Evolutionary conservation across 148 eudicot species (phyloP).

Genomic region (Gaultheria prostrata): DNA sequence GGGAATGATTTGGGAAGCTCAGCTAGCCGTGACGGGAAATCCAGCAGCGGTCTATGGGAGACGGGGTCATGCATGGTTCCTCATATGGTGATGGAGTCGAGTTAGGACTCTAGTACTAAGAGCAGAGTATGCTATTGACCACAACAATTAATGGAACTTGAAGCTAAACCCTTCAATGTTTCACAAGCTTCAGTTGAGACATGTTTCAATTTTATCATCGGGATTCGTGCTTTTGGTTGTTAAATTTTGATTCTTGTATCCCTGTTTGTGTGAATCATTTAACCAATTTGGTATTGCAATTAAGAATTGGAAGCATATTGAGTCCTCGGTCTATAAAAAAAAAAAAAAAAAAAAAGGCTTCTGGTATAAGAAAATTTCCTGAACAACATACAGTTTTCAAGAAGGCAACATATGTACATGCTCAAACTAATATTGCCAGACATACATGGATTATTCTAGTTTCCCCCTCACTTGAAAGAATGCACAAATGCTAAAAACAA

Average conservation of each 20-base stretch:
- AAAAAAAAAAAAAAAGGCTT: not conserved
- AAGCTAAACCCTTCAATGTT: not conserved
- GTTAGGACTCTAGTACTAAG: slow-evolving; percentile 86
- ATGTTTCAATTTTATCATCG: not conserved
- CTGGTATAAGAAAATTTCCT: not conserved
- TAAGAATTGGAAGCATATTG: not conserved
- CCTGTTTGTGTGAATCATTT: not conserved
- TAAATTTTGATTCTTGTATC: slow-evolving; percentile 5
- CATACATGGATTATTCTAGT: not conserved
- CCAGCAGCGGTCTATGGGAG: slow-evolving; percentile 92
- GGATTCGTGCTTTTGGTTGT: slow-evolving; percentile 7
- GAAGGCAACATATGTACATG: not conserved
- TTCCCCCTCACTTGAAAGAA: not conserved
- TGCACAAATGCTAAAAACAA: not conserved
- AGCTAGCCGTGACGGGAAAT: slow-evolving; percentile 81
- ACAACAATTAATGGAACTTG: slow-evolving; percentile 71
- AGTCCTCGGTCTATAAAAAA: not conserved
- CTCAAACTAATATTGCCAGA: not conserved
- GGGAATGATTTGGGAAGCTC: slow-evolving; percentile 95
- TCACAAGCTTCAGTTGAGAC: not conserved
- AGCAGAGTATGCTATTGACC: slow-evolving; percentile 93
- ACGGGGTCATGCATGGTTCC: slow-evolving; percentile 84
- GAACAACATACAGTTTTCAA: not conserved
- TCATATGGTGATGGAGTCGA: slow-evolving; percentile 88
- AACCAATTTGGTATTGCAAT: not conserved